Evolutionary conservation across 352 stramenopile genomes (phyloP), one percentile per base, ranked within the genome.

Genomic region (Phytopythium kandeliae): DNA sequence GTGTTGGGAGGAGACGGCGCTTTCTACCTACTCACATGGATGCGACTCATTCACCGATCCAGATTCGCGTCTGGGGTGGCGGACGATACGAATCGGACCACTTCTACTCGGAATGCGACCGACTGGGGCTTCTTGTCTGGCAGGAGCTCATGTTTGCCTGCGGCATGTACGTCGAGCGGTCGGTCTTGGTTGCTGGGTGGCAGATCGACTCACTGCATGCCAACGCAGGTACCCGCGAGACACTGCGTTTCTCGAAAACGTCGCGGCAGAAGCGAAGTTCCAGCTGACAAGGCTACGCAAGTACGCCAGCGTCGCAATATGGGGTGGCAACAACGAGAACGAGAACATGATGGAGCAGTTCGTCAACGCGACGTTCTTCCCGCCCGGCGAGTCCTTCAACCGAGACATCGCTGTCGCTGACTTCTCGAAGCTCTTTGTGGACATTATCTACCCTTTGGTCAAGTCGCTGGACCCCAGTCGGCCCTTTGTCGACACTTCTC

Each of bases 61-160:
- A 86, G 75, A 57, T 96, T 46, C 72, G 87, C 24, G 78, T 95
- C 21, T 96, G 87, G 87, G 87, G 87, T 30, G 87, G 87, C 44
- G 87, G 87, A 25, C 65, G 88, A 54, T 96, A 96, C 54, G 81
- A 95, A 55, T 77, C 70, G 8, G 79, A 94, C 37, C 45, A 62
- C 7, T 96, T 95, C 68, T 96, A 96, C 50, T 62, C 61, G 3
- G 54, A 85, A 17, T 93, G 82, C 37, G 86, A 96, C 62, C 67
- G 73, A 19, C 58, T 93, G 12, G 87, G 87, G 13, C 63, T 96
- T n/a, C 51, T 96, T 24, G 69, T 96, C 16, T 96, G 85, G 82
- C 83, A 96, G 51, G 87, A 96, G 63, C 65, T 94, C 47, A 96
- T 96, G 87, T 96, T 95, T 56, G 86, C 87, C 10, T 96, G 86